phyloP scores from a whole-genome alignment of 2,329 filamentous ascomycete genomes.

The Penicillium sp. region DNA sequence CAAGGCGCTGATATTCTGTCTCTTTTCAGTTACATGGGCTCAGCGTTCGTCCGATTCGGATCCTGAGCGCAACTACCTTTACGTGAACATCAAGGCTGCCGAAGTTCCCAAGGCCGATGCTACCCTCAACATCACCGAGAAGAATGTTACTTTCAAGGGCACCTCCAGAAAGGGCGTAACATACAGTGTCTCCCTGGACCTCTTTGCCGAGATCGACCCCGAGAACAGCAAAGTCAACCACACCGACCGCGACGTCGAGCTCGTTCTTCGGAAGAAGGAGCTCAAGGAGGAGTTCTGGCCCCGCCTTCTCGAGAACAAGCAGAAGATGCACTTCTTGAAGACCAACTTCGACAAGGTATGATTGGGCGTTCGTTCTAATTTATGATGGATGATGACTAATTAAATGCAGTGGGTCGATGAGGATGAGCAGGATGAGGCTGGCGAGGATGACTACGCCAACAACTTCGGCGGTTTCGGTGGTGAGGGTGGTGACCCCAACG shows the following conservation, averaged over 20 bases:
- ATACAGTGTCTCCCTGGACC: conserved; percentile 81
- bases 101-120: conserved; percentile 75
- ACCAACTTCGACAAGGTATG: conserved; percentile 94
- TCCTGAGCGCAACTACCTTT: conserved; percentile 86
- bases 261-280: conserved; percentile 96
- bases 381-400: conserved; percentile 14
- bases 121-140: conserved; percentile 79
- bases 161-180: conserved; percentile 81
- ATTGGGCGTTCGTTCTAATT: not conserved
- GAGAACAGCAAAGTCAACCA: conserved; percentile 82
- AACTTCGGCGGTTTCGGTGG: conserved; percentile 52
- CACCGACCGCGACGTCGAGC: conserved; percentile 80
- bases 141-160: conserved; percentile 75
- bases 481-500: conserved; percentile 17
- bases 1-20: conserved; percentile 12
- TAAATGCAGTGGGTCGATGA: conserved; percentile 80
- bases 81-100: conserved; percentile 83
- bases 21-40: conserved; percentile 83
- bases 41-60: conserved; percentile 86
- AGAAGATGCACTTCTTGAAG: conserved; percentile 94
- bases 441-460: conserved; percentile 68
- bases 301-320: conserved; percentile 81
- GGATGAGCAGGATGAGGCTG: conserved; percentile 91
- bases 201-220: conserved; percentile 88
- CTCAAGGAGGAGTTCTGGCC: conserved; percentile 94